Evolutionary conservation across 1,284 basidiomycete genomes (phyloP).

Genomic region (Pholiota adiposa): DNA sequence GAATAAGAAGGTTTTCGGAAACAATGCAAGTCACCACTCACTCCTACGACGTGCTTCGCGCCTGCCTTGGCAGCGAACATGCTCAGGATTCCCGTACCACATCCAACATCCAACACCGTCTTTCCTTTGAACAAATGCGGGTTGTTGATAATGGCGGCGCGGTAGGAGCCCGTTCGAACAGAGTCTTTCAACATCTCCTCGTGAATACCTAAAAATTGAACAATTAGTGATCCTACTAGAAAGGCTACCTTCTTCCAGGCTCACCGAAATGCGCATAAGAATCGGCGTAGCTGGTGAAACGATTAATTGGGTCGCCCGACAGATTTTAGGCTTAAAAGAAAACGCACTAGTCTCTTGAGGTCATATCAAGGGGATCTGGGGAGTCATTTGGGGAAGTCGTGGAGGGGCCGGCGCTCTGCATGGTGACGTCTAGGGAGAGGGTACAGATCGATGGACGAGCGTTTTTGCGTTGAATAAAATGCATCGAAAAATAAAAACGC

Average conservation of each 20-base stretch:
- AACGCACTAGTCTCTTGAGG: constrained; percentile 82
- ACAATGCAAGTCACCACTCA: constrained; percentile 46
- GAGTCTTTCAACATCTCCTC: constrained; percentile 99
- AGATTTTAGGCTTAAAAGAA: constrained; percentile 30
- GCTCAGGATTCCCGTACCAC: constrained; percentile 97
- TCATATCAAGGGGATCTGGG: constrained; percentile 55
- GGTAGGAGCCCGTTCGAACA: constrained; percentile 96
- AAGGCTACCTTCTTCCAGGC: constrained; percentile 26
- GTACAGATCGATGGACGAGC: constrained; percentile 26
- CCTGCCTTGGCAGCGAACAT: constrained; percentile 99
- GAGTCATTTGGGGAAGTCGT: constrained; percentile 32
- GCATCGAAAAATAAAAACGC: too few species aligned
- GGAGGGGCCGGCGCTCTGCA: constrained; percentile 50
- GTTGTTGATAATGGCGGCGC: constrained; percentile 94
- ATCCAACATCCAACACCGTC: constrained; percentile 97
- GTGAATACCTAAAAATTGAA: constrained; percentile 85
- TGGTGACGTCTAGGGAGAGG: constrained; percentile 32
- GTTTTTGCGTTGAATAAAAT: constrained; percentile 16
- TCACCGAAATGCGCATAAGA: constrained; percentile 95
- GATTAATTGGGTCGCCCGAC: constrained; percentile 31
- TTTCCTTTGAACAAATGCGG: constrained; percentile 96
- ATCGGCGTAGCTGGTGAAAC: constrained; percentile 73
- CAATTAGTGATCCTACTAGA: constrained; percentile 13
- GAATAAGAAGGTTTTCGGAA: constrained; percentile 16
- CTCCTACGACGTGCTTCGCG: constrained; percentile 94